Evolutionary conservation across 805 yeast species (phyloP).

Genomic region (Metschnikowia matae): DNA sequence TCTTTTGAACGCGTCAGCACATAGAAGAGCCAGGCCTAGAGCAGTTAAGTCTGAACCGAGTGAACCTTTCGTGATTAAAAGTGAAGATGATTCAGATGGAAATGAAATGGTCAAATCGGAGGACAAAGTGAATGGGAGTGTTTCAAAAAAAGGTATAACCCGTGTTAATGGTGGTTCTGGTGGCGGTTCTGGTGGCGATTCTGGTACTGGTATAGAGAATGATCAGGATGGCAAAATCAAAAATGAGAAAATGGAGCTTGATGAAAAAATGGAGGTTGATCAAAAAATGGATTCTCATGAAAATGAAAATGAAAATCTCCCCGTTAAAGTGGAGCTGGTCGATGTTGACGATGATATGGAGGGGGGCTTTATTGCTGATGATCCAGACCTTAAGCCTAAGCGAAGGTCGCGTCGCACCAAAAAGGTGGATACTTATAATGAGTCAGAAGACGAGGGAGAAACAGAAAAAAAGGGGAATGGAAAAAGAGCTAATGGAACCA

Average conservation of each 20-base stretch:
- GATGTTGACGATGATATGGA: slow-evolving; percentile 8
- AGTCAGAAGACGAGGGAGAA: slow-evolving; percentile 13
- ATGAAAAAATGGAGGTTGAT: not conserved
- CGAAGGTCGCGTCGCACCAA: slow-evolving; percentile 10
- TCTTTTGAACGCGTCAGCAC: not conserved
- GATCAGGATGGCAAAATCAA: not conserved
- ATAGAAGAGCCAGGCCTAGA: not conserved
- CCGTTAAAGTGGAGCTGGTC: not conserved
- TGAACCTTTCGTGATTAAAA: not conserved
- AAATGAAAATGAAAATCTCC: not conserved
- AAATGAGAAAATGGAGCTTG: not conserved
- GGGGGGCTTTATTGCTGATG: slow-evolving; percentile 18
- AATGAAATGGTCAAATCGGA: too few relatives aligned
- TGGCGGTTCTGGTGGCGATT: too few relatives aligned
- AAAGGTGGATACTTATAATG: slow-evolving; percentile 20
- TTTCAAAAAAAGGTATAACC: too few relatives aligned
- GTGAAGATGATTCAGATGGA: not conserved
- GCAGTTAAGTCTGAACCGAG: not conserved
- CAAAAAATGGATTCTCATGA: not conserved
- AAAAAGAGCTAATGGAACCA: not conserved
- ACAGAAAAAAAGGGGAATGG: not conserved
- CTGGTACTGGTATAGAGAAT: not conserved
- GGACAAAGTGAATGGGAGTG: too few relatives aligned
- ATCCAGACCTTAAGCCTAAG: slow-evolving; percentile 14
- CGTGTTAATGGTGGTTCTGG: too few relatives aligned